A percentile compares a stretch with the other conserved stretches of the same genome.
These are phyloP conservation scores for Bidens hawaiensis DNA, from an alignment of 140 eudicot species.

Conservation along the genomic window DNA sequence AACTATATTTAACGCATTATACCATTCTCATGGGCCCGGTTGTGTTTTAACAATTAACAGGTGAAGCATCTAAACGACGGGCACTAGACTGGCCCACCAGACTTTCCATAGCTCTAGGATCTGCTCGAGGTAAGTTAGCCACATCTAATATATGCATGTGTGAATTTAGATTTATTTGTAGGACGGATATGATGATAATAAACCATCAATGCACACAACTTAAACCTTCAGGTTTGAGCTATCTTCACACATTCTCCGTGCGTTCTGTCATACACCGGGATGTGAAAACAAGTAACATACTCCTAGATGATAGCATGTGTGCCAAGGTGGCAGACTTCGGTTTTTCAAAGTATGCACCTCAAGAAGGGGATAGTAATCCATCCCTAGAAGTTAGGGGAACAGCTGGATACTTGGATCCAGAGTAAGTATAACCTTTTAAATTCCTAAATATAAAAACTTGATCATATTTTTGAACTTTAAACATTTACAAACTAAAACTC, in stretches of 20 bases:
- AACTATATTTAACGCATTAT: too few species aligned
- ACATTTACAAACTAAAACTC: constrained; percentile 1
- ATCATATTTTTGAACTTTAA: constrained; percentile 39
- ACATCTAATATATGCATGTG: not conserved
- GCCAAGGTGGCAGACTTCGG: constrained; percentile 87
- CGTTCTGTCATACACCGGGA: constrained; percentile 72
- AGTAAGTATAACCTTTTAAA: constrained; percentile 59
- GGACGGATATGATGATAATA: not conserved
- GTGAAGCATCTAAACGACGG: constrained; percentile 69
- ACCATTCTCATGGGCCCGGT: not conserved
- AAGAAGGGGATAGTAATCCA: constrained; percentile 78
- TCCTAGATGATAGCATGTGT: constrained; percentile 70
- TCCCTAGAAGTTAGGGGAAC: constrained; percentile 90
- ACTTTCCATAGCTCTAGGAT: constrained; percentile 83
- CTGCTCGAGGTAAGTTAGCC: constrained; percentile 76
- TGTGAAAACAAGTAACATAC: constrained; percentile 82
- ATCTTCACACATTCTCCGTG: constrained; percentile 68
- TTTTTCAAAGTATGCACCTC: constrained; percentile 85
- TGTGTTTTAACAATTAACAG: constrained; percentile 36
- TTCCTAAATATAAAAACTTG: constrained; percentile 2
- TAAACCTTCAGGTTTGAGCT: constrained; percentile 51
- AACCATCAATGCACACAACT: constrained; percentile 8
- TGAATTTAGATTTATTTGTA: not conserved
- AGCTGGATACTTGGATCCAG: constrained; percentile 95
- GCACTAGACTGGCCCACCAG: constrained; percentile 89